Evolutionary conservation across 2,329 filamentous ascomycete genomes (phyloP).

Genomic region (Colletotrichum simmondsii): DNA sequence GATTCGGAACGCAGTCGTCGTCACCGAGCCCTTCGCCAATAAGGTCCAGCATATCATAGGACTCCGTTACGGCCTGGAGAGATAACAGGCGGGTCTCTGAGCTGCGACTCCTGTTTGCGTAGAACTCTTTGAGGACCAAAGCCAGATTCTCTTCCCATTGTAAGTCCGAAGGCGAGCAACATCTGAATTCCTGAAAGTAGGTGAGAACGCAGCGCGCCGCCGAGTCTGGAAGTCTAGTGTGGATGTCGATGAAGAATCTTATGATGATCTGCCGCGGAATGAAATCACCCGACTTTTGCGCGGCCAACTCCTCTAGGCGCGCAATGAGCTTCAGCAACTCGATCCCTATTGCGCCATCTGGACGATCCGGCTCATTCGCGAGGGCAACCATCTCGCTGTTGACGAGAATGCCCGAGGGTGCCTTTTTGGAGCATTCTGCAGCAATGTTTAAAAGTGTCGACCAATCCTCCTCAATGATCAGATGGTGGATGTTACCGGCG

Average conservation of each 20-base stretch:
- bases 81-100: conserved; percentile 71
- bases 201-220: conserved; percentile 72
- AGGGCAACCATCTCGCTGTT: conserved; percentile 35
- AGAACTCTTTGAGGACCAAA: conserved; percentile 71
- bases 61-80: conserved; percentile 68
- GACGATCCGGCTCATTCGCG: conserved; percentile 41
- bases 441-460: conserved; percentile 69
- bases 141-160: conserved; percentile 74
- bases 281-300: conserved; percentile 61
- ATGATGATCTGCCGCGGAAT: conserved; percentile 75
- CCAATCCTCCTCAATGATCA: conserved; percentile 76
- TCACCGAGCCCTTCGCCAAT: conserved; percentile 67
- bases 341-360: conserved; percentile 51
- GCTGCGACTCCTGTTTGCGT: conserved; percentile 69
- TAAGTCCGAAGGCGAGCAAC: conserved; percentile 77
- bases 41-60: conserved; percentile 68
- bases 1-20: conserved; percentile 65
- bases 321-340: conserved; percentile 58
- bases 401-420: conserved; percentile 23
- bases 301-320: conserved; percentile 61
- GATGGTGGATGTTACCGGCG: conserved; percentile 61
- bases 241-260: conserved; percentile 72
- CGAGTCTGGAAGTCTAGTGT: conserved; percentile 71
- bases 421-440: conserved; percentile 60
- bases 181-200: conserved; percentile 75